A percentile compares a stretch with the other conserved stretches of the same genome.
phyloP scores from a whole-genome alignment of 73 alveolate species.

The Blepharisma japonicum region DNA sequence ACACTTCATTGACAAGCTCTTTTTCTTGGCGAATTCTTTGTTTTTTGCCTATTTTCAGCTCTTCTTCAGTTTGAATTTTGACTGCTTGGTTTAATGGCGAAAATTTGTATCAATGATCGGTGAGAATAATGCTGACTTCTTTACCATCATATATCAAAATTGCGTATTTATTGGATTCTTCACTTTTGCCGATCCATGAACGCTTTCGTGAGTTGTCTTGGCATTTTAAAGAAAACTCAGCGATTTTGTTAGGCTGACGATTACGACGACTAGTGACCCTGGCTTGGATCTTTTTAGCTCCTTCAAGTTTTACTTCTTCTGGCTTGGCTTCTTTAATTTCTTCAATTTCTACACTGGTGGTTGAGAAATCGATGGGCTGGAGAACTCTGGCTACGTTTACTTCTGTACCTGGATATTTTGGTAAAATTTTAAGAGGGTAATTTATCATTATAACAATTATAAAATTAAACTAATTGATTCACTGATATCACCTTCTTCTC shows the following conservation, averaged over 20 bases:
- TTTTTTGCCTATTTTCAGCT: background rate
- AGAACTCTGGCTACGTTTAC: slow-evolving; percentile 29
- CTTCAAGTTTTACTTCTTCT: slow-evolving; percentile 26
- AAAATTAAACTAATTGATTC: too few species aligned
- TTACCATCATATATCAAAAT: background rate
- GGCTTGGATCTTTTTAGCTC: slow-evolving; percentile 1
- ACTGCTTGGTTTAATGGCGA: slow-evolving; percentile 2
- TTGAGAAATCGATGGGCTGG: slow-evolving; percentile 11
- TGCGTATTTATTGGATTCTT: slow-evolving; percentile 12
- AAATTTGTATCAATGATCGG: slow-evolving; percentile 27
- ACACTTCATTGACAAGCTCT: background rate
- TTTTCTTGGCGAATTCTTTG: background rate
- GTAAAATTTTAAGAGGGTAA: too few species aligned
- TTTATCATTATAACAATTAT: too few species aligned
- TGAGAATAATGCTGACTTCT: slow-evolving; percentile 9
- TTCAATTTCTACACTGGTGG: slow-evolving; percentile 17
- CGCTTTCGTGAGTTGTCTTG: background rate
- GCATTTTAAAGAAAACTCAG: slow-evolving; percentile 17
- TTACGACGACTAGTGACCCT: background rate
- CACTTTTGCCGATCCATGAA: slow-evolving; percentile 27
- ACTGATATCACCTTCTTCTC: too few species aligned
- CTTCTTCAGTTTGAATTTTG: background rate
- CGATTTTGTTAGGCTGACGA: background rate
- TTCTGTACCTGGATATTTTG: background rate
- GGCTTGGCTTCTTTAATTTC: background rate